phyloP scores from a whole-genome alignment of 2,329 filamentous ascomycete genomes.

The Botryotinia globosa region DNA sequence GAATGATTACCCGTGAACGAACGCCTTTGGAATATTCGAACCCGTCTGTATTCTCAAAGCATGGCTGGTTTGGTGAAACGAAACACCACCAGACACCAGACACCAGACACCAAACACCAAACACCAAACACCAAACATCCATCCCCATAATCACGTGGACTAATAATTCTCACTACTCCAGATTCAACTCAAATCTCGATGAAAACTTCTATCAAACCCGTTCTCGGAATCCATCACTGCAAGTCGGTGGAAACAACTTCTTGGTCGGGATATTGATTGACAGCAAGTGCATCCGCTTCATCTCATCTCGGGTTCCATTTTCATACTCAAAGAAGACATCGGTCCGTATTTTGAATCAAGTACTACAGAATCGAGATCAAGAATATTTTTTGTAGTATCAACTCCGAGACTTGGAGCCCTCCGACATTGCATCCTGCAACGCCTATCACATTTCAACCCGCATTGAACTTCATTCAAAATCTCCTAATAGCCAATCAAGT shows the following conservation, averaged over 20 bases:
- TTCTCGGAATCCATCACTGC: background rate
- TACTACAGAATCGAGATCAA: background rate
- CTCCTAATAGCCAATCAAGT: background rate
- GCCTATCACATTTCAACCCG: background rate
- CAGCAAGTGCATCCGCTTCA: background rate
- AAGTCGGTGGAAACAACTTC: background rate
- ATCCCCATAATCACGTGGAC: constrained; percentile 6
- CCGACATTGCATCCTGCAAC: background rate
- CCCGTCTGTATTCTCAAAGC: background rate
- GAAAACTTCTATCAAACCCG: background rate
- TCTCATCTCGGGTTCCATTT: background rate
- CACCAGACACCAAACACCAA: too few species aligned
- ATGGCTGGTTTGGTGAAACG: background rate
- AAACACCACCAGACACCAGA: background rate
- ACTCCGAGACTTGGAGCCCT: background rate
- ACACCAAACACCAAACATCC: background rate
- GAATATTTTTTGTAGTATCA: background rate
- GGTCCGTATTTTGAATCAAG: background rate
- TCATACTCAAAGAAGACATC: background rate
- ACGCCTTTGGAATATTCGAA: background rate
- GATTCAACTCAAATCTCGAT: background rate
- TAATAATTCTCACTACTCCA: background rate
- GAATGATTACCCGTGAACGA: background rate
- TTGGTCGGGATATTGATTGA: background rate
- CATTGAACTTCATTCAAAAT: background rate